Evolutionary conservation across 202 grass and related monocot species (phyloP).

Genomic region (Sporobolus alterniflorus): DNA sequence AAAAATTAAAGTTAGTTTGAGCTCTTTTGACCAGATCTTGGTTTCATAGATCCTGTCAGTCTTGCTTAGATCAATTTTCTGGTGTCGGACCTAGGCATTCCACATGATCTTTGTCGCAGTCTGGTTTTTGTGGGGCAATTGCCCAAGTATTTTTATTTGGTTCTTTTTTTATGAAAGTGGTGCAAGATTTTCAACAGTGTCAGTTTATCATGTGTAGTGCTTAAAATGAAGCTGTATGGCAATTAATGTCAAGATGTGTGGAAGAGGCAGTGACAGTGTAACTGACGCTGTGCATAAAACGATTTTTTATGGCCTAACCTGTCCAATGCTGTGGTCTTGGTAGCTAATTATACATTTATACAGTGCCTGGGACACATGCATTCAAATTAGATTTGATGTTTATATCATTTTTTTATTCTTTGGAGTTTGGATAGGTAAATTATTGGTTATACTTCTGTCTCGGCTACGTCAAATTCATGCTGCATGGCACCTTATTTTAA

Average conservation of each 20-base stretch:
- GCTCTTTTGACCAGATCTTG: slow-evolving; percentile 51
- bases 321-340: background rate
- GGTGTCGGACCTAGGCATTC: background rate
- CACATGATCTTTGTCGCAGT: slow-evolving; percentile 35
- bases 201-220: background rate
- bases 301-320: slow-evolving; percentile 15
- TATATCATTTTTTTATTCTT: slow-evolving; percentile 20
- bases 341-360: slow-evolving; percentile 13
- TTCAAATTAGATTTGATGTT: slow-evolving; percentile 17
- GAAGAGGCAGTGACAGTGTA: slow-evolving; percentile 6
- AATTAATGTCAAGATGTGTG: slow-evolving; percentile 35
- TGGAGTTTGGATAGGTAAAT: slow-evolving; percentile 4
- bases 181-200: slow-evolving; percentile 20
- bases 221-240: slow-evolving; percentile 17
- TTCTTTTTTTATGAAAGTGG: slow-evolving; percentile 20
- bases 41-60: slow-evolving; percentile 11
- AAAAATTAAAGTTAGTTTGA: background rate
- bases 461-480: background rate
- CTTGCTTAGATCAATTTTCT: slow-evolving; percentile 35
- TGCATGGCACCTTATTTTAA: slow-evolving; percentile 9
- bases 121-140: slow-evolving; percentile 15
- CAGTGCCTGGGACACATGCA: background rate
- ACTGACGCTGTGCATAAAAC: background rate
- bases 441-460: slow-evolving; percentile 15
- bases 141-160: slow-evolving; percentile 6